Conservation (phyloP, 139 green algal species). For the Auxenochlorella pyrenoidosa region DNA sequence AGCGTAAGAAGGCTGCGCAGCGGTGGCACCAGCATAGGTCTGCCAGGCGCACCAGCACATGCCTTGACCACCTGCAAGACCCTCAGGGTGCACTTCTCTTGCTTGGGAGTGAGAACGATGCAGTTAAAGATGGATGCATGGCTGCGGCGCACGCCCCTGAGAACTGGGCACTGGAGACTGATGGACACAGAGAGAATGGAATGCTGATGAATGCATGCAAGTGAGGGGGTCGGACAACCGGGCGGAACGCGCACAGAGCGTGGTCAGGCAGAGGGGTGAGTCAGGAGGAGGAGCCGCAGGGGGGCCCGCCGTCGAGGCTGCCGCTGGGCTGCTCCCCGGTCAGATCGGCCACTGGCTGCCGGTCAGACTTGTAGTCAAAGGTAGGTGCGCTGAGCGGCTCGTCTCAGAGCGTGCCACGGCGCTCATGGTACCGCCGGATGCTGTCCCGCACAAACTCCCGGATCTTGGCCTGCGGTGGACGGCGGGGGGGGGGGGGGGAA, state of each 20-base stretch:
- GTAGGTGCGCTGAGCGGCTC: not conserved
- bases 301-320: not conserved
- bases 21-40: too few relatives aligned
- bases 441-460: slow-evolving; percentile 58
- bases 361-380: too few relatives aligned
- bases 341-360: not conserved
- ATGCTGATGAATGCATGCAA: too few relatives aligned
- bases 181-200: too few relatives aligned
- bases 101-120: too few relatives aligned
- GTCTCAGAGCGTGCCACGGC: not conserved
- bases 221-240: not conserved
- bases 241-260: not conserved
- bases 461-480: slow-evolving; percentile 27
- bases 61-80: too few relatives aligned
- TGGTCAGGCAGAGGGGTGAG: not conserved
- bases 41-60: too few relatives aligned
- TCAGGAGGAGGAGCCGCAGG: not conserved
- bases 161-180: too few relatives aligned
- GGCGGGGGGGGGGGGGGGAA: not conserved
- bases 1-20: too few relatives aligned
- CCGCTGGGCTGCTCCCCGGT: not conserved
- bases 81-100: too few relatives aligned
- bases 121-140: not conserved
- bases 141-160: not conserved
- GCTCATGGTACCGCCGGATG: slow-evolving; percentile 40